Evolutionary conservation across 768 basidiomycete species (phyloP), one percentile per base, ranked within the genome.

Genomic region (Auriculariales sp.): DNA sequence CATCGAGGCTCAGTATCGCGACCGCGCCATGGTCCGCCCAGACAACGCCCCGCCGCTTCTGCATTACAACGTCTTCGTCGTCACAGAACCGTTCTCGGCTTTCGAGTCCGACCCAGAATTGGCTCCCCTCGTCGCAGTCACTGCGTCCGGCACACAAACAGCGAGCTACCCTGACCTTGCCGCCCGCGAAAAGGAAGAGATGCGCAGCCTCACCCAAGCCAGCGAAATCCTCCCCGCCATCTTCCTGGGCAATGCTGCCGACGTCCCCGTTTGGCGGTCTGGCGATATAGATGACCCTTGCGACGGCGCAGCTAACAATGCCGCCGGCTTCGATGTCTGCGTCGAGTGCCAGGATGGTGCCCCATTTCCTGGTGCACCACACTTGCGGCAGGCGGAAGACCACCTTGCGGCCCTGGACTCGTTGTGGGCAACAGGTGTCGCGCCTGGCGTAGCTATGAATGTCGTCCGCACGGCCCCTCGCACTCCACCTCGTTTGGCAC

Each of bases 291-390:
- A 59, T 34, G 63, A 65, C 36, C 62, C 68, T 15, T 71, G 70
- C 53, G 61, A 66, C 47, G 57, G 59, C 29, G 53, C 61, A 28
- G 55, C 55, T 44, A 73, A 74, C 49, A 70, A 72, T 55, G 72
- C 75, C 14, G 57, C 54, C 28, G 86, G 84, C 14, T 91, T 80
- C 59, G 82, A 90, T 58, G 76, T 94, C 35, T 92, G 88, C 61
- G 75, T 94, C 53, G 89, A 94, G 65, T 88, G 86, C 59, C 83
- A 86, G 58, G 87, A 92, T 55, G 67, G 77, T 29, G 85, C 86
- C 2, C 78, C 80, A 12, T 82, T 85, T 62, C 84, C 89, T 0
- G 70, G 71, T n/a, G 51, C 70, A 0, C 69, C 74, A 30, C 81
- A 85, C 57, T 63, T 89, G 31, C 71, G 78, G 47, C 79, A 78